Evolutionary conservation across 208 protist species (phyloP).

Genomic region (Sergeia podlipaevii): DNA sequence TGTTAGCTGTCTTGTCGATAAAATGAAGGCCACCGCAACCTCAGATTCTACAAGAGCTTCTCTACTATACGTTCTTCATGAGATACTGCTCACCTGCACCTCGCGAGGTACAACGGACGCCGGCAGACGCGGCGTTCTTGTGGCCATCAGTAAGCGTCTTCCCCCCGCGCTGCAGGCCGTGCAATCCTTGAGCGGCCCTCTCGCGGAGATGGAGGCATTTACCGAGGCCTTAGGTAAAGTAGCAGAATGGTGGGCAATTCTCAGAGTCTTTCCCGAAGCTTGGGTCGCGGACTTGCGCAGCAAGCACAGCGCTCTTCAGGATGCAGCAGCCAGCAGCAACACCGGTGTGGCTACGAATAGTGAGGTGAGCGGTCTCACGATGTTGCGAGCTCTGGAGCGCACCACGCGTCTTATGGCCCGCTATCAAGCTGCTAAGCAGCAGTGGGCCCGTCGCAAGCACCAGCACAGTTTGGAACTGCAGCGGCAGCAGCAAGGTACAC

Average conservation of each 20-base stretch:
- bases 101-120: constrained; percentile 55
- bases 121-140: constrained; percentile 51
- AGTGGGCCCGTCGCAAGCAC: constrained; percentile 30
- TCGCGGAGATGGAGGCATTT: constrained; percentile 26
- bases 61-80: constrained; percentile 81
- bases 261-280: constrained; percentile 68
- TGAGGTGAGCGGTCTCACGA: too few species aligned
- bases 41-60: constrained; percentile 40
- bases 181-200: constrained; percentile 15
- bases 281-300: constrained; percentile 65
- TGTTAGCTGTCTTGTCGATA: constrained; percentile 45
- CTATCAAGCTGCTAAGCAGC: constrained; percentile 66
- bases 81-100: constrained; percentile 76
- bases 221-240: constrained; percentile 44
- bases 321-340: too few species aligned
- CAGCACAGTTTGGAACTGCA: neutral
- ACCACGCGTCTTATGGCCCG: constrained; percentile 42
- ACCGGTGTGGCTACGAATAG: too few species aligned
- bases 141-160: constrained; percentile 45
- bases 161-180: constrained; percentile 42
- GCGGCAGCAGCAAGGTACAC: neutral
- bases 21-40: constrained; percentile 43
- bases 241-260: constrained; percentile 64
- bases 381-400: constrained; percentile 34
- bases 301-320: too few species aligned